Evolutionary conservation across 1,139 yeast genomes (phyloP), one percentile per base, ranked within the genome.

Genomic region (Candida labiduridarum): DNA sequence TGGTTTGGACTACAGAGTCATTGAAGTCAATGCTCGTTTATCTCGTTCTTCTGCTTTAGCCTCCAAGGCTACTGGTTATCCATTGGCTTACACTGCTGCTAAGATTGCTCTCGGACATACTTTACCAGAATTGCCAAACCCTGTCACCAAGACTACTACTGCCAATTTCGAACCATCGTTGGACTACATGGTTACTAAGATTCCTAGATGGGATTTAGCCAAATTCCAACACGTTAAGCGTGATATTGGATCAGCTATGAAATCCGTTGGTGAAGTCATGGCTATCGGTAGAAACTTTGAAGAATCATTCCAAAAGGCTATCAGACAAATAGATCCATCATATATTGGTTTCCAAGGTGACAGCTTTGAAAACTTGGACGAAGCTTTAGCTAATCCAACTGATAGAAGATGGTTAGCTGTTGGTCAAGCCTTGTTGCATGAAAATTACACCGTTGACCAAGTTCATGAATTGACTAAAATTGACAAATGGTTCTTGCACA

Each of bases 191-290:
- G 99, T 94, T 51, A 90, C 96, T 62, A 94, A 94, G 80, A 91
- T 94, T 63, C 99, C 99, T 62, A 85, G 97, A 74, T 94, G 99
- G 99, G 99, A 94, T 78, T 79, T 94, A 70, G 76, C 94, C 56
- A 94, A 94, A 78, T 94, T 94, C 51, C 22, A 50, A 49, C 34
- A 54, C 49, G 30, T 47, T 48, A 27, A 43, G 52, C 10, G 48
- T 49, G 31, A 48, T 53, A 39, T 47, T 49, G n/a, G n/a, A n/a
- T 89, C 97, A 29, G 85, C 97, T 46, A 94, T 94, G 99, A 94
- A 94, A 74, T 92, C 98, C 44, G 99, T 94, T 52, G 99, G 99
- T 71, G 99, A 94, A 74, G 99, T 94, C 54, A 94, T 94, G 99
- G 96, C 97, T 50, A 94, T 94, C 66, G 99, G 99, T 64, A 87